Percentiles rank a stretch among this genome's conserved stretches.
These are phyloP conservation scores for Paulownia fortunei DNA, from an alignment of 257 asterid genomes.

Conservation along the genomic window DNA sequence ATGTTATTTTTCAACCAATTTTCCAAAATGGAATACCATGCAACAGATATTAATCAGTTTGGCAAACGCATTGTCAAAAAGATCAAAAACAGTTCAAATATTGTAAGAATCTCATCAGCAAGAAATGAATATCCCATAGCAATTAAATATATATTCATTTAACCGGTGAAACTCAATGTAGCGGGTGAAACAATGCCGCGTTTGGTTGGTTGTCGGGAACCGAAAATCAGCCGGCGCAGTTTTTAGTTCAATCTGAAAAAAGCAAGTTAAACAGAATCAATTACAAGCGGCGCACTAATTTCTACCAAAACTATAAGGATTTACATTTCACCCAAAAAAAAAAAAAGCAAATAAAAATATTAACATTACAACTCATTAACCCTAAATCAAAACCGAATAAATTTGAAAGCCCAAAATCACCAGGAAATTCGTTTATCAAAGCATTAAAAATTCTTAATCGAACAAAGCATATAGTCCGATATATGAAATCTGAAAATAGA, in stretches of 20 bases:
- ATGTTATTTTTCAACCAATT: neutral
- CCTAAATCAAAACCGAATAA: conserved; percentile 5
- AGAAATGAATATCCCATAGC: conserved; percentile 1
- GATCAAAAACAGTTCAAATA: neutral
- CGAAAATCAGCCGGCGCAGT: conserved; percentile 98
- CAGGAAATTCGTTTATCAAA: neutral
- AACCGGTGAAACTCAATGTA: conserved; percentile 91
- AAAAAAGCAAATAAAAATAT: neutral
- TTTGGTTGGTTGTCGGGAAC: conserved; percentile 95
- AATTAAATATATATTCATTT: neutral
- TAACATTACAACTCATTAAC: neutral
- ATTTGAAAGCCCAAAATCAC: neutral
- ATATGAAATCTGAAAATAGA: neutral
- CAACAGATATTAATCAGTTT: conserved; percentile 10
- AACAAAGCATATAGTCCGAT: neutral
- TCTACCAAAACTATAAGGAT: neutral
- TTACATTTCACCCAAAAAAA: conserved; percentile 3
- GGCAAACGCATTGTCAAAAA: neutral
- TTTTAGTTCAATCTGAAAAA: conserved; percentile 74
- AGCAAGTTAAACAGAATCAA: neutral
- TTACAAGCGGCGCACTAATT: conserved; percentile 4
- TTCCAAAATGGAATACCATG: neutral
- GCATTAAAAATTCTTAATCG: neutral
- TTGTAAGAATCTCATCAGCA: neutral
- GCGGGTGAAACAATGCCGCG: conserved; percentile 96